Base-by-base conservation (phyloP, 495 filamentous ascomycete species). In the Oidiodendron maius region DNA sequence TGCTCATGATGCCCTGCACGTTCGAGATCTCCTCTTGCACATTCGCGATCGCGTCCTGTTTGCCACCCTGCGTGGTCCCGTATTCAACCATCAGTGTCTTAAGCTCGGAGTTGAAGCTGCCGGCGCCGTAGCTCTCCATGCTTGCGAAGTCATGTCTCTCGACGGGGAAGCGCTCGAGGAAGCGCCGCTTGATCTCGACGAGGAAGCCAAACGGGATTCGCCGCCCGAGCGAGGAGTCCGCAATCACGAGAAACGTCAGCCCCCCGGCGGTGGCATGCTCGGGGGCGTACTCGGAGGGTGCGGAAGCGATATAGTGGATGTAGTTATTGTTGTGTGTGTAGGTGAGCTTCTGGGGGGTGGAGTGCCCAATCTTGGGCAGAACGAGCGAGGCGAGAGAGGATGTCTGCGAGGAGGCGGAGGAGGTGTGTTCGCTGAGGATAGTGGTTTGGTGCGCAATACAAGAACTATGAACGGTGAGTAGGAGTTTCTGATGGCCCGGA, bases 1-100 rank as follows among this genome's bases (percentile, higher is more conserved):
- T 81, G 45, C 91, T 96, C 93, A 99, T 99, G 61, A 99, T 95
- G 24, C 90, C 89, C 38, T 85, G 72, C 35, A 95, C 93, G 53
- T 86, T 88, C 47, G 95, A 90, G 57, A 99, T 96, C 71, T 97
- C 94, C 22, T 76, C 71, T 62, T 86, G 83, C 24, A 83, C 91
- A 45, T 85, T 90, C 30, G 75, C 71, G 16, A 98, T 81, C 45
- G 93, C 90, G 69, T 97, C 94, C 35, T 89, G 73, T 56, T 85
- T 77, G 22, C 82, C 83, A 22, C 63, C 70, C 52, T 81, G 72
- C 36, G 87, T 86, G 16, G 82, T 89, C 48, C 90, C 91, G 66
- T 84, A 94, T 55, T 87, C 83, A 20, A 87, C 73, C 75, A 98
- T 91, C 51, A 96, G 67, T 15, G 64, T 63, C 64, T 84, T 86